Percentiles rank a stretch among this genome's conserved stretches.
phyloP scores from a whole-genome alignment of 164 flowering plant species.

The Akebia trifoliata region DNA sequence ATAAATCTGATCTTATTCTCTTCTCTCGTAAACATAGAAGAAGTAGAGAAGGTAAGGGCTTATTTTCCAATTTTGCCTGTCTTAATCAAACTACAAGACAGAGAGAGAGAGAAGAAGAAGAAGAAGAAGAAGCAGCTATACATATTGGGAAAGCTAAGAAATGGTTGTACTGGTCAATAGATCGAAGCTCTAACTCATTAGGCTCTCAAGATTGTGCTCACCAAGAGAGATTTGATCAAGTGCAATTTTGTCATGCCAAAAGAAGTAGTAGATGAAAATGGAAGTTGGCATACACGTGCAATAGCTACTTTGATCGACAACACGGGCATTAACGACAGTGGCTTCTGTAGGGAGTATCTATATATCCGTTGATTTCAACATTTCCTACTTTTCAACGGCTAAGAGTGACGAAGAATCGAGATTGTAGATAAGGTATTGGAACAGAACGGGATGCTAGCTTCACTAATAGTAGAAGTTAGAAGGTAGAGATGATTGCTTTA shows the following conservation, averaged over 20 bases:
- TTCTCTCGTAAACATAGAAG: too few species aligned
- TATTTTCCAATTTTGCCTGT: too few species aligned
- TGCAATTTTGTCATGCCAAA: slow-evolving; percentile 27
- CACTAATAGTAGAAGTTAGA: too few species aligned
- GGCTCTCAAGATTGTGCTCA: slow-evolving; percentile 17
- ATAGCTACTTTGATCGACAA: slow-evolving; percentile 35
- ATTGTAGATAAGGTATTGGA: too few species aligned
- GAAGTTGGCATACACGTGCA: slow-evolving; percentile 43
- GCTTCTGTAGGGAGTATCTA: slow-evolving; percentile 13
- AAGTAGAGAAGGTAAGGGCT: too few species aligned
- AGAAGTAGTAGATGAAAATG: slow-evolving; percentile 23
- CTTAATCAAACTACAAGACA: too few species aligned
- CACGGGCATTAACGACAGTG: slow-evolving; percentile 18
- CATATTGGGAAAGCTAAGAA: neutral
- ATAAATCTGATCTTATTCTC: too few species aligned
- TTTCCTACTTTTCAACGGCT: slow-evolving; percentile 29
- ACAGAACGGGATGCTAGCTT: too few species aligned
- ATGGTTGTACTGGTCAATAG: slow-evolving; percentile 17
- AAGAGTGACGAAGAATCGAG: slow-evolving; percentile 29
- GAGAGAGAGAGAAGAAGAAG: too few species aligned
- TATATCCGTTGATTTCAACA: slow-evolving; percentile 21
- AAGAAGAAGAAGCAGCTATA: too few species aligned
- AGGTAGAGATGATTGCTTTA: too few species aligned
- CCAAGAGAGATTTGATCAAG: slow-evolving; percentile 23
- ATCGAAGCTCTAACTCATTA: slow-evolving; percentile 16